phyloP scores from a whole-genome alignment of 139 green algal species.

The Raphidocelis subcapitata region DNA sequence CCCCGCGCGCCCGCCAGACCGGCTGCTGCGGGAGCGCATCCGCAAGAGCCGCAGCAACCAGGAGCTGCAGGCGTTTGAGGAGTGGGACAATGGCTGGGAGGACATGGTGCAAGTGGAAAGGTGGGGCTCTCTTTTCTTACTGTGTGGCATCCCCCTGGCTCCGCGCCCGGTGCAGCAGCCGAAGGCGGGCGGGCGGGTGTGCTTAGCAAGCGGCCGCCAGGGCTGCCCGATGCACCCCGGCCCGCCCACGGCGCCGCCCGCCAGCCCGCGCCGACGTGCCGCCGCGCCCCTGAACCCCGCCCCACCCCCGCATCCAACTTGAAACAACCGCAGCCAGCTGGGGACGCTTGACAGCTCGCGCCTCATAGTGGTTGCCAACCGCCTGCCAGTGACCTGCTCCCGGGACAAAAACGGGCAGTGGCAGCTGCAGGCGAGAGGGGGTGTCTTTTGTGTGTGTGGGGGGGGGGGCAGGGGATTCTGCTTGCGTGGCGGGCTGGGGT shows the following conservation, averaged over 20 bases:
- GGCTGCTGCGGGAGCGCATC: slow-evolving; percentile 79
- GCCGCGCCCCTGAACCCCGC: no score
- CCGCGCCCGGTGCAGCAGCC: neutral
- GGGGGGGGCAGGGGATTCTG: no score
- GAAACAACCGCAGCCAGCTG: neutral
- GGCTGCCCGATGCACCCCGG: no score
- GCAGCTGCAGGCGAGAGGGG: slow-evolving; percentile 69
- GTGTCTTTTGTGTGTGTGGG: no score
- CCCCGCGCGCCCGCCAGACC: no score
- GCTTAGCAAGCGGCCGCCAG: no score
- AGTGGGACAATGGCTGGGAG: slow-evolving; percentile 26
- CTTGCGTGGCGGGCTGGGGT: no score
- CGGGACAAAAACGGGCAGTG: slow-evolving; percentile 71
- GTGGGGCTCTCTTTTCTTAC: no score
- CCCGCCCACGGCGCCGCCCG: no score
- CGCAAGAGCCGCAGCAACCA: slow-evolving; percentile 70
- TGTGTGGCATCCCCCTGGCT: no score
- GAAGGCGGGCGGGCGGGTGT: no score
- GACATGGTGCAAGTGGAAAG: slow-evolving; percentile 11
- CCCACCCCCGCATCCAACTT: neutral
- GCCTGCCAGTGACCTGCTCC: slow-evolving; percentile 88
- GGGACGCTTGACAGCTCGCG: slow-evolving; percentile 23
- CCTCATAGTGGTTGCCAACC: slow-evolving; percentile 96
- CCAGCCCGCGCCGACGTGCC: no score
- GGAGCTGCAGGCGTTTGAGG: slow-evolving; percentile 45